Evolutionary conservation across 495 filamentous ascomycete genomes (phyloP), one percentile per base, ranked within the genome.

Genomic region (Monascus purpureus): DNA sequence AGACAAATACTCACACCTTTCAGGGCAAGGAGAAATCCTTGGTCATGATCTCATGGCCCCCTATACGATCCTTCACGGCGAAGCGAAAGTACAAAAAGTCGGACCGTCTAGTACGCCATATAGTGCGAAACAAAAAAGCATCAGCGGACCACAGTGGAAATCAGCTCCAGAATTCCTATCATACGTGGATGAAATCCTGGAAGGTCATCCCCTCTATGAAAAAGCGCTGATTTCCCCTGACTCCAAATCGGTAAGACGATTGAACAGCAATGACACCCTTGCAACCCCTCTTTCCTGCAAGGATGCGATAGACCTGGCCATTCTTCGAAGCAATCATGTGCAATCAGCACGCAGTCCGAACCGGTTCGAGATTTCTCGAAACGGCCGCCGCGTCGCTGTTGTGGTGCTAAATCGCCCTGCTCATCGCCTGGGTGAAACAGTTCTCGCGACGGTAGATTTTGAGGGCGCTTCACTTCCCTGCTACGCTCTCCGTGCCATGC

Each of bases 11-110:
- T 61, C 43, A 61, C 33, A 6, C 26, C 13, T 40, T 33, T 6
- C 33, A 81, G 75, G 53, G 13, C 65, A 67, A 30, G 79, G 79
- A 41, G 68, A 77, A 31, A 63, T 80, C n/a, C 50, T 78, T 14
- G 72, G 73, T 8, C 90, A 97, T 47, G 85, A 97, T 50, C 62
- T 97, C 15, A 92, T 95, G 80, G 73, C 77, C 13, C 90, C 90
- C 0, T 90, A 94, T 52, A 82, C 94, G 27, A 66, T 96, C 34
- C 70, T 97, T 26, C 76, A 80, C 19, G 87, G 93, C 42, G 74
- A 82, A 53, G 90, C 90, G 40, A 54, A 58, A 47, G 61, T 53
- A 13, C 53, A 58, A 32, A 56, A 57, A 31, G 30, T 55, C 28
- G 50, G 41, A 3, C 39, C 51, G 4, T 36, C 23, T 13, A 23